Evolutionary conservation across 2,329 filamentous ascomycete genomes (phyloP).

Genomic region (Colletotrichum navitas): DNA sequence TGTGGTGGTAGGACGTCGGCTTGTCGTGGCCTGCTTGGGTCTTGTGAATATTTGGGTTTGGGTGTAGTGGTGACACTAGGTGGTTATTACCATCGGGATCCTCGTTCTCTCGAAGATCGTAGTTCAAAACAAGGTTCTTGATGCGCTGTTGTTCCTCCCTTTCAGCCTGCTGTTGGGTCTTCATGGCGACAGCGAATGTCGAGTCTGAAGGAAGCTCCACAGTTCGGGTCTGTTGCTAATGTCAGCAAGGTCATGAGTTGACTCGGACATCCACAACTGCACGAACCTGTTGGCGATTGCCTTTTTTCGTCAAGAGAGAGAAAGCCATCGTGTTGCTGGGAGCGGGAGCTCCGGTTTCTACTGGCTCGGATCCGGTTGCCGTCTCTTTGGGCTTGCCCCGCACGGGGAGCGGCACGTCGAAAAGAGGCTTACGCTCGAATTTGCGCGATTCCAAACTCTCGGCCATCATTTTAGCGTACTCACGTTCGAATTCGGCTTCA

Average conservation of each 20-base stretch:
- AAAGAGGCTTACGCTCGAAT: conserved; percentile 92
- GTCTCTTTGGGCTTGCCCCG: conserved; percentile 67
- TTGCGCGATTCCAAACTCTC: conserved; percentile 96
- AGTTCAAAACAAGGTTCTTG: conserved; percentile 97
- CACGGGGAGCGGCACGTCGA: conserved; percentile 98
- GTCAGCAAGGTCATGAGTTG: conserved; percentile 38
- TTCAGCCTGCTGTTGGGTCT: conserved; percentile 93
- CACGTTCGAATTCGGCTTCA: conserved; percentile 96
- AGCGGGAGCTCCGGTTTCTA: conserved; percentile 31
- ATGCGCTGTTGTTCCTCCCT: conserved; percentile 97
- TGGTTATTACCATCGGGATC: conserved; percentile 79
- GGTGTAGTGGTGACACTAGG: conserved; percentile 58
- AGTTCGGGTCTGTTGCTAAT: conserved; percentile 77
- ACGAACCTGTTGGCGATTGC: conserved; percentile 89
- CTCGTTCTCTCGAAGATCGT: conserved; percentile 89
- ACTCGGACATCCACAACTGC: background rate
- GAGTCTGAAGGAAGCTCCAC: conserved; percentile 93
- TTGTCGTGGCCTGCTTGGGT: conserved; percentile 63
- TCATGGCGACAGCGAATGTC: conserved; percentile 95
- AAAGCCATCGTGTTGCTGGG: conserved; percentile 85
- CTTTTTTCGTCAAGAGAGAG: conserved; percentile 93
- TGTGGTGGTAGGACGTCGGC: conserved; percentile 62
- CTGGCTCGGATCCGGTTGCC: conserved; percentile 33
- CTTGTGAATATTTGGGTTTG: conserved; percentile 65
- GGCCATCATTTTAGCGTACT: conserved; percentile 98